Evolutionary conservation across 495 filamentous ascomycete species (phyloP).

Genomic region (Pseudomonodictys pantanalensis): DNA sequence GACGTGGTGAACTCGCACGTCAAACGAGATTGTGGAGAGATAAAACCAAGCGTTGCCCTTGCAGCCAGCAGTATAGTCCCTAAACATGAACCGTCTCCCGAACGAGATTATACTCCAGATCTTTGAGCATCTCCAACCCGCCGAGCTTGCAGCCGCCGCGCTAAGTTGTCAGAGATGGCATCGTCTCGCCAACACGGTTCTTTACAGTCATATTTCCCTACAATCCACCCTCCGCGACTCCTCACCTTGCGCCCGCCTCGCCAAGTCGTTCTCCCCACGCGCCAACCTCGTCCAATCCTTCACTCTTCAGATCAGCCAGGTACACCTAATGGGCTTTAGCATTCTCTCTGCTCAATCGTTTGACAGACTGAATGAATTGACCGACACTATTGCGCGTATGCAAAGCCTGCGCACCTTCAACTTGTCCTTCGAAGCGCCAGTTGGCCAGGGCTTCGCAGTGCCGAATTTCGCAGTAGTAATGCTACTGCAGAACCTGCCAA

Average conservation of each 20-base stretch:
- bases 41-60: background rate
- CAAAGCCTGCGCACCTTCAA: background rate
- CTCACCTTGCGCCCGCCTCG: constrained; percentile 1
- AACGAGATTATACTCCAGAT: constrained; percentile 15
- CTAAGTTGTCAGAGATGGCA: constrained; percentile 3
- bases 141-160: background rate
- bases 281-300: constrained; percentile 6
- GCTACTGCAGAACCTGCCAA: constrained; percentile 9
- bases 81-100: background rate
- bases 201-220: constrained; percentile 1
- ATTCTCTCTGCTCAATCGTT: background rate
- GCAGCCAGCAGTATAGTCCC: too few species aligned
- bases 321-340: constrained; percentile 16
- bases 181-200: background rate
- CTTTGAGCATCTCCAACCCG: constrained; percentile 6
- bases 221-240: background rate
- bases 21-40: background rate
- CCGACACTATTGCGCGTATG: background rate
- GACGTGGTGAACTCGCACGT: too few species aligned
- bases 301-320: background rate
- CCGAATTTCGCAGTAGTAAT: background rate
- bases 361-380: background rate
- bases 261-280: background rate
- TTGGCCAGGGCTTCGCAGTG: background rate
- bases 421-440: background rate